Evolutionary conservation across 108 stramenopile genomes (phyloP).

Genomic region (Aurantiochytrium sp.): DNA sequence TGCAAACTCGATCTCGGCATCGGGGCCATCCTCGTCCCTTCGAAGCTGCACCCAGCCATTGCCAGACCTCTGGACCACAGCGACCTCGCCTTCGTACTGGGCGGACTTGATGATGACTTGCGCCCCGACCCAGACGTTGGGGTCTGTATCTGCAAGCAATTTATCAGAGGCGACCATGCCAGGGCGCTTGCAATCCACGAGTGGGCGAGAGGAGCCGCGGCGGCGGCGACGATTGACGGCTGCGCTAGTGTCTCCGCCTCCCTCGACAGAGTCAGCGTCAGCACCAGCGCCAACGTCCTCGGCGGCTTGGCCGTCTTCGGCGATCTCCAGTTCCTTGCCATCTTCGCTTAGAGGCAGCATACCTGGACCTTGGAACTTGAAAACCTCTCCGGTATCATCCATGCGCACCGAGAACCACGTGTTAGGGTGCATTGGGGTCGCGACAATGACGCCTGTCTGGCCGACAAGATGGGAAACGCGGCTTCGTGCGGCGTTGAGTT

Average conservation of each 20-base stretch:
- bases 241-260: not conserved
- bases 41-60: slow-evolving; percentile 7
- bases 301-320: not conserved
- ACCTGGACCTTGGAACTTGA: not conserved
- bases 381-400: not conserved
- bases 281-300: not conserved
- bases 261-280: not conserved
- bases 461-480: not conserved
- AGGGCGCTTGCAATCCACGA: not conserved
- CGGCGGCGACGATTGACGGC: not conserved
- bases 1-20: not conserved
- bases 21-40: not conserved
- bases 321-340: not conserved
- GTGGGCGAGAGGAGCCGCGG: not conserved
- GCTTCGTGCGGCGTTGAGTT: not conserved
- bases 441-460: not conserved
- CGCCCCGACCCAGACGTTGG: not conserved
- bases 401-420: slow-evolving; percentile 7
- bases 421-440: not conserved
- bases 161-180: not conserved
- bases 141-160: not conserved
- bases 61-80: not conserved
- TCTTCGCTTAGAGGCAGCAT: not conserved
- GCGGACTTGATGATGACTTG: not conserved
- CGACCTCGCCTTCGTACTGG: not conserved